Conservation (phyloP, 495 filamentous ascomycete genomes). For the Mycothermus thermophilus region DNA sequence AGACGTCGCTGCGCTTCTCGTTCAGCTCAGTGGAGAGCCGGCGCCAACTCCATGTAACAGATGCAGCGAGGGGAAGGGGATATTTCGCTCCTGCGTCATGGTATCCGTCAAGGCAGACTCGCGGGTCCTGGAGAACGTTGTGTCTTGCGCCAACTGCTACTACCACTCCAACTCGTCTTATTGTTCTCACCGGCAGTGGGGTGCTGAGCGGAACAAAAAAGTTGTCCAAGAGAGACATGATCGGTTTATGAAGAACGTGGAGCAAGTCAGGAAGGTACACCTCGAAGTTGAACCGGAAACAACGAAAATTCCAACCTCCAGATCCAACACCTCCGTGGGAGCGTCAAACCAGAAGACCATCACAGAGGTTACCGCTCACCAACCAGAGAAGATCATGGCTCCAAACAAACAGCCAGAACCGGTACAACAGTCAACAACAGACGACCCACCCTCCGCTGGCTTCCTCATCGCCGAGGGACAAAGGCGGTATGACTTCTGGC, state of each 20-base stretch:
- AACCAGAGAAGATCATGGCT: too few relatives aligned
- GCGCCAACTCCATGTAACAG: conserved; percentile 14
- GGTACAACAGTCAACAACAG: neutral
- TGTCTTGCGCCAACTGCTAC: conserved; percentile 22
- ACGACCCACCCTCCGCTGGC: neutral
- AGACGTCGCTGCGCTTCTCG: conserved; percentile 19
- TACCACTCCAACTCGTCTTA: conserved; percentile 18
- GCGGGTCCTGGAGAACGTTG: conserved; percentile 2
- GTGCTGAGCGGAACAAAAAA: conserved; percentile 3
- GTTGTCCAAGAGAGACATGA: neutral
- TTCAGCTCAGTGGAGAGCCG: conserved; percentile 18
- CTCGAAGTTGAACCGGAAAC: neutral
- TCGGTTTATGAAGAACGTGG: neutral
- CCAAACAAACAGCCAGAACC: neutral
- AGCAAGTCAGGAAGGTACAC: neutral
- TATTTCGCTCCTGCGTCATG: conserved; percentile 20
- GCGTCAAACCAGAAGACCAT: too few relatives aligned
- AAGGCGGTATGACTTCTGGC: neutral
- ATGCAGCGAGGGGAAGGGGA: conserved; percentile 16
- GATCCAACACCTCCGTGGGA: too few relatives aligned
- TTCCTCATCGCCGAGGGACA: neutral
- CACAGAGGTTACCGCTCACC: too few relatives aligned
- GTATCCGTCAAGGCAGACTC: conserved; percentile 9
- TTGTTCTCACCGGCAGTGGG: conserved; percentile 19
- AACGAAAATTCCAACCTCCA: neutral